A percentile compares a stretch with the other conserved stretches of the same genome.
phyloP scores from a whole-genome alignment of 176 grass and related monocot species.

The Musa troglodytarum region DNA sequence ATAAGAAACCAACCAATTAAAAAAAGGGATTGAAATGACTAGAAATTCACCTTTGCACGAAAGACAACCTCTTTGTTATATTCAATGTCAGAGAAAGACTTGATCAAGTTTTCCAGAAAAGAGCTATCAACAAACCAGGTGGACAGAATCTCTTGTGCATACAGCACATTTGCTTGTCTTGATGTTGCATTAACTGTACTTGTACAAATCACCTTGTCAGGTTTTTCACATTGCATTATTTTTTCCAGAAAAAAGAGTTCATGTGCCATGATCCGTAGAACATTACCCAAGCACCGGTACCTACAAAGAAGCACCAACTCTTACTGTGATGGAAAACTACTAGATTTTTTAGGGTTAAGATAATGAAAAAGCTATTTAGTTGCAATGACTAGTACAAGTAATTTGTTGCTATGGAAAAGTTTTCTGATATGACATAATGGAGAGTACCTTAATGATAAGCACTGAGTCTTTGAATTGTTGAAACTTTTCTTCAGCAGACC shows the following conservation, averaged over 20 bases:
- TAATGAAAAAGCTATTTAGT: background rate
- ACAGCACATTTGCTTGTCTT: slow-evolving; percentile 24
- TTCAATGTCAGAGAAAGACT: slow-evolving; percentile 39
- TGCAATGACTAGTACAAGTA: slow-evolving; percentile 2
- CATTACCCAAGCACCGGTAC: slow-evolving; percentile 49
- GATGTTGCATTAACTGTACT: slow-evolving; percentile 25
- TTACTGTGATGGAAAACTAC: background rate
- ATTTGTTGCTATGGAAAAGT: background rate
- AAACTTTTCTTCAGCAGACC: slow-evolving; percentile 18
- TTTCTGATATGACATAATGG: background rate
- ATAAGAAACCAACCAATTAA: slow-evolving; percentile 1
- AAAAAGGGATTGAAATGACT: background rate
- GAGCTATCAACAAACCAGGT: slow-evolving; percentile 44
- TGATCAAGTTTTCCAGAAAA: slow-evolving; percentile 40
- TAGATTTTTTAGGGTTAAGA: background rate
- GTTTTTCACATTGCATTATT: slow-evolving; percentile 31
- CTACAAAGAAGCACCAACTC: slow-evolving; percentile 26
- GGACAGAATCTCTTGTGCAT: slow-evolving; percentile 28
- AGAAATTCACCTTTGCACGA: slow-evolving; percentile 56
- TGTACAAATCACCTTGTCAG: slow-evolving; percentile 17
- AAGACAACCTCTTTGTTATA: slow-evolving; percentile 48
- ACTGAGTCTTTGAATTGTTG: slow-evolving; percentile 21
- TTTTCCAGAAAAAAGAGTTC: slow-evolving; percentile 78
- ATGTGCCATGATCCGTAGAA: slow-evolving; percentile 70
- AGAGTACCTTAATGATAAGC: slow-evolving; percentile 40